Evolutionary conservation across 2,329 filamentous ascomycete species (phyloP).

Genomic region (Ascochyta pisi): DNA sequence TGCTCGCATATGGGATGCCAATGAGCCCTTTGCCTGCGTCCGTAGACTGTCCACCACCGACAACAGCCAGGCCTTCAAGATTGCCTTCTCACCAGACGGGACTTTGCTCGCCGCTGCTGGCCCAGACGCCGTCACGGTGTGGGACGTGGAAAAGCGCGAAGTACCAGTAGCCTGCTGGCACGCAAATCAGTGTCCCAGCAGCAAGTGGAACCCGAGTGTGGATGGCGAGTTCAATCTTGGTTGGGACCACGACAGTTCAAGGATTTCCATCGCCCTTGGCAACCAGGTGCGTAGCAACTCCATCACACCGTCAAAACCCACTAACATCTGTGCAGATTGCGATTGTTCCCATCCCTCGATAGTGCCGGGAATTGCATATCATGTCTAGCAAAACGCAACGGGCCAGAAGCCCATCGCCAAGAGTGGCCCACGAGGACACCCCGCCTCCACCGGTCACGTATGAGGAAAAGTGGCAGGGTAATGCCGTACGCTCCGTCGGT

Average conservation of each 20-base stretch:
- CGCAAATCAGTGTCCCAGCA: slow-evolving; percentile 33
- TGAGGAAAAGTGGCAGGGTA: neutral
- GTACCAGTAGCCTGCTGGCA: slow-evolving; percentile 47
- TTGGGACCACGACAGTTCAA: slow-evolving; percentile 50
- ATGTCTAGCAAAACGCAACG: neutral
- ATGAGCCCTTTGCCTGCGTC: slow-evolving; percentile 43
- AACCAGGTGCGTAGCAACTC: slow-evolving; percentile 41
- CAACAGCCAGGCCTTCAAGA: slow-evolving; percentile 47
- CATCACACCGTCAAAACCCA: neutral
- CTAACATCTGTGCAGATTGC: slow-evolving; percentile 39
- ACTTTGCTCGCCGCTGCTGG: slow-evolving; percentile 53
- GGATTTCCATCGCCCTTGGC: slow-evolving; percentile 46
- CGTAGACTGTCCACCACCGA: slow-evolving; percentile 40
- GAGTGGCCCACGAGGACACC: neutral
- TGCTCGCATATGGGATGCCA: slow-evolving; percentile 51
- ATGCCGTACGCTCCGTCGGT: neutral
- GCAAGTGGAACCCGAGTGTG: slow-evolving; percentile 42
- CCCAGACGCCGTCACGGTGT: slow-evolving; percentile 54
- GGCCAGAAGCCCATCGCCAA: neutral
- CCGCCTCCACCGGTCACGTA: neutral
- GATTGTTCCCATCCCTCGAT: slow-evolving; percentile 41
- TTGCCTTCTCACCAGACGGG: slow-evolving; percentile 55
- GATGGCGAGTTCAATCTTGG: slow-evolving; percentile 47
- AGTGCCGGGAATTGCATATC: slow-evolving; percentile 5
- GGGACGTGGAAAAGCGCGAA: slow-evolving; percentile 48